Conservation (phyloP, 2,329 filamentous ascomycete species). For the Colletotrichum karsti region DNA sequence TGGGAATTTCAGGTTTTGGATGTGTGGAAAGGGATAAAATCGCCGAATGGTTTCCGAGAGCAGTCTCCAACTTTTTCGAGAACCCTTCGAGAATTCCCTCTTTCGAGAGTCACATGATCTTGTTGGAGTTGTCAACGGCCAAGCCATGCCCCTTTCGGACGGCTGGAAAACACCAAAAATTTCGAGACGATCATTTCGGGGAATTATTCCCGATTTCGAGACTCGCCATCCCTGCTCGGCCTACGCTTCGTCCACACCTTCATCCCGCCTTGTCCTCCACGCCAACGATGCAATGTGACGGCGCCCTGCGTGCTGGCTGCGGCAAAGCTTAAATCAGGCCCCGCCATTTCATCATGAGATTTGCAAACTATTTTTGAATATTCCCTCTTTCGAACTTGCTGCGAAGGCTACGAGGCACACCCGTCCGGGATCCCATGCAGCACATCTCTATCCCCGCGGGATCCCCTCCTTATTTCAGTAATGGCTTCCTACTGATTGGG, state of each 20-base stretch:
- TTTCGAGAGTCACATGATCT: background rate
- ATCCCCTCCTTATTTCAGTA: slow-evolving; percentile 19
- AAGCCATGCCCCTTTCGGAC: background rate
- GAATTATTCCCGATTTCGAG: background rate
- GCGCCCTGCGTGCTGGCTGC: background rate
- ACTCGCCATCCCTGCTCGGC: slow-evolving; percentile 1
- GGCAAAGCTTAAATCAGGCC: slow-evolving; percentile 14
- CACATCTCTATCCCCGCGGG: slow-evolving; percentile 7
- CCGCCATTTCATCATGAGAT: slow-evolving; percentile 25
- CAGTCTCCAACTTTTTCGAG: background rate
- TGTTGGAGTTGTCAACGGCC: accelerated
- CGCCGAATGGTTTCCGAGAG: background rate
- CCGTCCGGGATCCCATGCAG: background rate
- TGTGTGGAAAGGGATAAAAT: background rate
- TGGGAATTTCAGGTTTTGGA: slow-evolving; percentile 25
- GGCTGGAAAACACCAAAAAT: background rate
- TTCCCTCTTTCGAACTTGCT: slow-evolving; percentile 15
- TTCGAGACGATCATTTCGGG: background rate
- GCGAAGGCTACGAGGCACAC: background rate
- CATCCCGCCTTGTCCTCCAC: slow-evolving; percentile 8
- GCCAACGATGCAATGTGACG: slow-evolving; percentile 9
- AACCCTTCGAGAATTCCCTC: background rate
- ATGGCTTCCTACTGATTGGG: slow-evolving; percentile 21
- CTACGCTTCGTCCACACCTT: slow-evolving; percentile 9
- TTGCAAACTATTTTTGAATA: slow-evolving; percentile 22